These are phyloP conservation scores for Neoboletus magnificus DNA, from an alignment of 768 basidiomycete genomes.

Conservation along the genomic window DNA sequence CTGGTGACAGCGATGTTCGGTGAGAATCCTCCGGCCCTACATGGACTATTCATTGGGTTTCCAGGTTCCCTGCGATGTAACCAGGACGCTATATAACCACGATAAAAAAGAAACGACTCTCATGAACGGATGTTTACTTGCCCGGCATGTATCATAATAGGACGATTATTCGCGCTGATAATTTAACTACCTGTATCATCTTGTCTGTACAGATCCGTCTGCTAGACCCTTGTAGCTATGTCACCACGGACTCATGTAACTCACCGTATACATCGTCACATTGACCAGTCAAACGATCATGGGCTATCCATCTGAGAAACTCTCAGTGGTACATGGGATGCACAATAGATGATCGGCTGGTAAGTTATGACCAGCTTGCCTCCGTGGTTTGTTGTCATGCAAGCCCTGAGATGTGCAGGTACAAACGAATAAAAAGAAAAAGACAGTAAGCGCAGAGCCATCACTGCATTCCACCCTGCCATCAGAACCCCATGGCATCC, in stretches of 20 bases:
- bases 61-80: neutral
- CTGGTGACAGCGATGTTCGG: neutral
- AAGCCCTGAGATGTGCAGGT: slow-evolving; percentile 9
- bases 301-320: neutral
- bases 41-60: neutral
- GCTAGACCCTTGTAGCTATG: slow-evolving; percentile 5
- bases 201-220: neutral
- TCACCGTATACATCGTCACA: neutral
- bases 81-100: slow-evolving; percentile 1
- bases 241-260: slow-evolving; percentile 5
- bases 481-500: slow-evolving; percentile 70
- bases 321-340: neutral
- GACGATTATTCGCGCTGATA: neutral
- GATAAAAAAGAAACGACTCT: neutral
- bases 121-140: neutral
- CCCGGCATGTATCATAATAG: slow-evolving; percentile 8
- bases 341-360: slow-evolving; percentile 6
- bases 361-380: slow-evolving; percentile 8
- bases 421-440: slow-evolving; percentile 11
- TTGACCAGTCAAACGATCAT: neutral
- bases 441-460: slow-evolving; percentile 1
- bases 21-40: neutral
- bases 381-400: slow-evolving; percentile 11
- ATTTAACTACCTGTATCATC: slow-evolving; percentile 2
- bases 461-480: neutral